Base-by-base conservation (phyloP, 495 filamentous ascomycete genomes). In the Neurospora sp. region DNA sequence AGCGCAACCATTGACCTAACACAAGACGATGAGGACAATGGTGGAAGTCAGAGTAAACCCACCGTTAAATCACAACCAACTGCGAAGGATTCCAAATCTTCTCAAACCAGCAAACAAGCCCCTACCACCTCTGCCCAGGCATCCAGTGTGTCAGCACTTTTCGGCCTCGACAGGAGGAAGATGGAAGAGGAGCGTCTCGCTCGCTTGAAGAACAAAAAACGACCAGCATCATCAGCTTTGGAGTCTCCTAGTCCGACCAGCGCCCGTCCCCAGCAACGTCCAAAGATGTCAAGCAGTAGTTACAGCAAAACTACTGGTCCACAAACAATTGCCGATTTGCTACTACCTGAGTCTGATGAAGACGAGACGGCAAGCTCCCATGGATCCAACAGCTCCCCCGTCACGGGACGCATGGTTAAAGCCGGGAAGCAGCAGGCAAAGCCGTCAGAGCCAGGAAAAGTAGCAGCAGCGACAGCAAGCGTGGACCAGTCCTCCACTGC, bases 121-220 rank as follows among this genome's bases (percentile, higher is more conserved):
- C 40, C 31, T 71, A 27, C 66, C 35, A 23, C 69, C 12, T 37
- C 69, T 20, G 16, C 42, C n/a, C 54, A 35, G 27, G 1, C 27
- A 8, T 70, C 12, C 39, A 46, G 35, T n/a, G 40, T 73, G 70
- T 74, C 70, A 3, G 72, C 74, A 1, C 70, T 80, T 0, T 71
- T 85, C 4, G 89, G 88, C 0, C 79, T 94, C 0, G 87, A 97
- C 80, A 88, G 94, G 11, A 92, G 91, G 79, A 85, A 90, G 74
- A 96, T 97, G 93, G 95, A 98, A 76, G 83, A 90, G 77, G 95
- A 96, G 77, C 88, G 95, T 27, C 86, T 97, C 10, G 91, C 90
- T 20, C 86, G 94, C 44, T 73, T 87, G 6, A 66, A 66, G 54
- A 35, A 35, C 54, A 81, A 83, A 23, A 92, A 92, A 76, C 84